Evolutionary conservation across 1,284 basidiomycete species (phyloP).

Genomic region (Mycosarcoma mackinlayi): DNA sequence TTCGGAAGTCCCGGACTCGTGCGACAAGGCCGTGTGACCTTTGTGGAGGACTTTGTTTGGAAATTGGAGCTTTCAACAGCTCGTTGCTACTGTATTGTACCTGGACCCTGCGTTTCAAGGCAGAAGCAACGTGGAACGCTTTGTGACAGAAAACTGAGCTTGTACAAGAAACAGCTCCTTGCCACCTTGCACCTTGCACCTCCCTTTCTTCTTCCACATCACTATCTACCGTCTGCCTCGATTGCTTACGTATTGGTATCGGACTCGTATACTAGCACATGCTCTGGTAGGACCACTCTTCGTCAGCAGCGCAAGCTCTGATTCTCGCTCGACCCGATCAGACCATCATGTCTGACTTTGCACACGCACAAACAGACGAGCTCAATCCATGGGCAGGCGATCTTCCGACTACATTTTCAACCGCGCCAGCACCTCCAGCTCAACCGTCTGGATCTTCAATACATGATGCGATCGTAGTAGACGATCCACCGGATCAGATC

Average conservation of each 20-base stretch:
- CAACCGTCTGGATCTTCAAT: constrained; percentile 19
- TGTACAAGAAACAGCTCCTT: no score
- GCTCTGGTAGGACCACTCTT: background rate
- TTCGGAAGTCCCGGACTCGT: constrained; percentile 5
- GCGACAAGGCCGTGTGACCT: constrained; percentile 3
- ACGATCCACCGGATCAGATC: constrained; percentile 28
- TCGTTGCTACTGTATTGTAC: no score
- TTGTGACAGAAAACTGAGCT: no score
- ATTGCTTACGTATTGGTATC: no score
- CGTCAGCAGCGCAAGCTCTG: constrained; percentile 4
- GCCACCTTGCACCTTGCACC: no score
- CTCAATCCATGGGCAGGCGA: constrained; percentile 29
- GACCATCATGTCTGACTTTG: constrained; percentile 16
- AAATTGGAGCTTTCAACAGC: no score
- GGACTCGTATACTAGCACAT: constrained; percentile 1
- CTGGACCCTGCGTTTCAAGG: constrained; percentile 12
- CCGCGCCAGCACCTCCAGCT: background rate
- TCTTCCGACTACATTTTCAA: background rate
- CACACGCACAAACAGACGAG: constrained; percentile 9
- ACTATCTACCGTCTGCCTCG: no score
- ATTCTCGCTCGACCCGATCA: background rate
- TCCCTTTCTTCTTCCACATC: background rate
- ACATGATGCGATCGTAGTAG: constrained; percentile 31
- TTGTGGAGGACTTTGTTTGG: background rate
- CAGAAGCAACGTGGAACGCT: background rate